phyloP scores from a whole-genome alignment of 2,329 filamentous ascomycete genomes.

The Aciculosporium take region DNA sequence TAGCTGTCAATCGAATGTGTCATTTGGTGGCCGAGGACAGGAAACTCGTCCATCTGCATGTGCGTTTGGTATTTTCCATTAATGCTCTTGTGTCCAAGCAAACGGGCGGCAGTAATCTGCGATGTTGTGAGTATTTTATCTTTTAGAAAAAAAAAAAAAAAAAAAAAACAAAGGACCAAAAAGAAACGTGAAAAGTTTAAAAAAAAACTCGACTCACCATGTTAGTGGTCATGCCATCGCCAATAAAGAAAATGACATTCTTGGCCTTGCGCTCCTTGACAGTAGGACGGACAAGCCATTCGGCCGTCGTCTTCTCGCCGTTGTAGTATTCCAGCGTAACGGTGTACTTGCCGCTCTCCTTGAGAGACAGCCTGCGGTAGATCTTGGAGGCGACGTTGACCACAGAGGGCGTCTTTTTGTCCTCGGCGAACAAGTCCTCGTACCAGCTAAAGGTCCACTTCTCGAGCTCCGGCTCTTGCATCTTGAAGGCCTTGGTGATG shows the following conservation, averaged over 20 bases:
- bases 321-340: constrained; percentile 66
- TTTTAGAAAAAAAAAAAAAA: background rate
- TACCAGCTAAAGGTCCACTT: constrained; percentile 76
- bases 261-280: constrained; percentile 59
- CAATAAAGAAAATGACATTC: constrained; percentile 77
- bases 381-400: constrained; percentile 72
- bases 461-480: constrained; percentile 58
- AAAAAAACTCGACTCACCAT: constrained; percentile 29
- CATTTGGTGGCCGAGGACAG: constrained; percentile 78
- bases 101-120: constrained; percentile 60
- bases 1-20: constrained; percentile 74
- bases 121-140: background rate
- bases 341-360: constrained; percentile 66
- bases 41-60: constrained; percentile 70
- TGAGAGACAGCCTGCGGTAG: constrained; percentile 60
- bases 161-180: background rate
- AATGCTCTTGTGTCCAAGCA: constrained; percentile 68
- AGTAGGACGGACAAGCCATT: constrained; percentile 63
- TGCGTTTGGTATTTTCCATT: constrained; percentile 71
- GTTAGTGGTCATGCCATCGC: constrained; percentile 59
- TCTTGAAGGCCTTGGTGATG: constrained; percentile 53
- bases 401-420: constrained; percentile 51
- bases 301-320: constrained; percentile 54
- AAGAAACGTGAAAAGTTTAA: background rate
- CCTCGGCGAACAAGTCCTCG: constrained; percentile 68